Evolutionary conservation across 2,329 filamentous ascomycete species (phyloP).

Genomic region (Fusarium phyllophilum): DNA sequence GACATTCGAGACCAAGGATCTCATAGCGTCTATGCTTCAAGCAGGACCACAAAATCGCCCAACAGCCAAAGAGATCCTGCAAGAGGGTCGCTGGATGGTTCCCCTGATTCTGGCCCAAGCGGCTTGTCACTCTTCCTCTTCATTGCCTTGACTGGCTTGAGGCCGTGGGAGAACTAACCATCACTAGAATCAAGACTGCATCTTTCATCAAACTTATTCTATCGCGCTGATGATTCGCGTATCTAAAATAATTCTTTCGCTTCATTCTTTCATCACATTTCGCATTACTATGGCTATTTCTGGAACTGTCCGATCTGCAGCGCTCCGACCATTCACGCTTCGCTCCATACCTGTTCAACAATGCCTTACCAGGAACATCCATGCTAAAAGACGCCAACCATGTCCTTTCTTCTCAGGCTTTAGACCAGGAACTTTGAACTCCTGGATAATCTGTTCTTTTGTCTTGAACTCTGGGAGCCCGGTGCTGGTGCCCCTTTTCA

Average conservation of each 20-base stretch:
- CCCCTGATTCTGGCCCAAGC: accelerated
- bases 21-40: background rate
- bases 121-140: background rate
- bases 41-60: background rate
- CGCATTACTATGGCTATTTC: background rate
- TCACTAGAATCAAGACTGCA: background rate
- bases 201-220: background rate
- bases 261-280: background rate
- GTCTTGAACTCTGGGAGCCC: background rate
- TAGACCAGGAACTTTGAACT: background rate
- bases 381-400: background rate
- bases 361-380: background rate
- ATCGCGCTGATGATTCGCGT: background rate
- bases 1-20: background rate
- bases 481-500: background rate
- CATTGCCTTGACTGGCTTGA: accelerated
- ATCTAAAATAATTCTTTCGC: too few species aligned
- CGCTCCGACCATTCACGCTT: accelerated
- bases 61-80: background rate
- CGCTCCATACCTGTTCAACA: background rate
- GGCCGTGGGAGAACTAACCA: background rate
- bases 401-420: background rate
- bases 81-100: background rate
- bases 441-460: background rate
- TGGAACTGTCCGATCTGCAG: background rate